A percentile compares a stretch with the other conserved stretches of the same genome.
Evolutionary conservation across 345 rosid genomes (phyloP).

Genomic region (Brassica cretica): DNA sequence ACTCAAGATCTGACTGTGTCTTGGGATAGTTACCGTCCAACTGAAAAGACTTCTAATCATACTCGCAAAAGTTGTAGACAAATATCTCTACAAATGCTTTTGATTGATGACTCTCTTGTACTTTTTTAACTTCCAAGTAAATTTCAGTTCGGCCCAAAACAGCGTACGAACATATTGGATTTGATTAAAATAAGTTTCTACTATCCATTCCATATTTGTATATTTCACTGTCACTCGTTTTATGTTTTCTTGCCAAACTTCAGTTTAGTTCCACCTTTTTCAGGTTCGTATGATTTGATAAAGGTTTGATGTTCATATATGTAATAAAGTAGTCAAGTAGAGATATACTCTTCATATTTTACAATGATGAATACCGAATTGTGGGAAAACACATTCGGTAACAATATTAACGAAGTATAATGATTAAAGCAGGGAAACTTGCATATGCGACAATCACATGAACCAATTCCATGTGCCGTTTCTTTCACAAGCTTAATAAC

Average conservation of each 20-base stretch:
- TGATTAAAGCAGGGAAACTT: background rate
- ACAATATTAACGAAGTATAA: background rate
- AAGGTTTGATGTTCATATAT: background rate
- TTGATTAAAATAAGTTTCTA: background rate
- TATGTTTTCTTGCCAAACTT: background rate
- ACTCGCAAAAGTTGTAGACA: conserved; percentile 6
- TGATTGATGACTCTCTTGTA: conserved; percentile 7
- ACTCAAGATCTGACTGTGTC: conserved; percentile 52
- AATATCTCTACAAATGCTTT: conserved; percentile 6
- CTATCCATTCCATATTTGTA: background rate
- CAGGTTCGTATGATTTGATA: background rate
- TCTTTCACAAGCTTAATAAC: background rate
- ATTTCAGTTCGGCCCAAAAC: background rate
- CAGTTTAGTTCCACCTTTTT: background rate
- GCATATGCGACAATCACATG: conserved; percentile 10
- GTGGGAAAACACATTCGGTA: background rate
- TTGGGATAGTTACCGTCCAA: conserved; percentile 71
- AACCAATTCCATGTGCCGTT: background rate
- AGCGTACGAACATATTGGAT: background rate
- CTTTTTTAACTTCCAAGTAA: background rate
- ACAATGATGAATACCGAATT: background rate
- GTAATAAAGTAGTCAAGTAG: background rate
- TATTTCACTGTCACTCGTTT: background rate
- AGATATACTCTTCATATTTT: background rate
- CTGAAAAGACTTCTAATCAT: conserved; percentile 45